These are phyloP conservation scores for Dothidotthia symphoricarpi DNA, from an alignment of 2,329 filamentous ascomycete species.

Conservation along the genomic window DNA sequence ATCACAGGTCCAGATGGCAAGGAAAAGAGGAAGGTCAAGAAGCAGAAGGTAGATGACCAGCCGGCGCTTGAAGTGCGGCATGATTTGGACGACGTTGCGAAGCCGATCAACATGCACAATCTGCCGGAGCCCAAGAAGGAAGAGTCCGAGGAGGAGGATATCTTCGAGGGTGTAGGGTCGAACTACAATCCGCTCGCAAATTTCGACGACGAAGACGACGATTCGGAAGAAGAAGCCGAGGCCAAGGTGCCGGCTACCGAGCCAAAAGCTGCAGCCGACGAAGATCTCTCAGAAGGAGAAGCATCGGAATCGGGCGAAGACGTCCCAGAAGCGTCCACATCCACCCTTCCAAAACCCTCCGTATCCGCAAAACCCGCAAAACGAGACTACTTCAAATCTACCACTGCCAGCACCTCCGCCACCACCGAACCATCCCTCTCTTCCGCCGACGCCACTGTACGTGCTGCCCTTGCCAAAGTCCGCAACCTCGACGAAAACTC, in stretches of 20 bases:
- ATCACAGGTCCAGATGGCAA: constrained; percentile 60
- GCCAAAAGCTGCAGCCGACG: not conserved
- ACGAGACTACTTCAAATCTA: constrained; percentile 24
- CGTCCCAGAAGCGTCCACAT: constrained; percentile 3
- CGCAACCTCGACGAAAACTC: constrained; percentile 49
- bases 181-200: constrained; percentile 61
- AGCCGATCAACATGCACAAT: constrained; percentile 43
- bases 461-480: constrained; percentile 83
- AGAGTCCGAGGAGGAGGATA: constrained; percentile 56
- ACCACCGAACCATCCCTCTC: constrained; percentile 37
- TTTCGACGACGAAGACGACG: constrained; percentile 50
- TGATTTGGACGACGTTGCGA: constrained; percentile 48
- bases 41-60: constrained; percentile 44
- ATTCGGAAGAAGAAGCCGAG: constrained; percentile 42
- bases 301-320: constrained; percentile 6
- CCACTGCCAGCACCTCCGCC: constrained; percentile 5
- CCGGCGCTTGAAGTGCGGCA: constrained; percentile 39
- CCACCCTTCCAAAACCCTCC: not conserved
- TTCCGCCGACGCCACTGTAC: constrained; percentile 70
- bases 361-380: constrained; percentile 10
- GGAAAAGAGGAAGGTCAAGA: constrained; percentile 61
- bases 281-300: constrained; percentile 2
- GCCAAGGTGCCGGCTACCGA: constrained; percentile 8
- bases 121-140: constrained; percentile 41
- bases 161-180: constrained; percentile 60